Percentiles rank a stretch among this genome's conserved stretches.
phyloP scores from a whole-genome alignment of 306 rosid genomes.

The Abrus pulchellus region DNA sequence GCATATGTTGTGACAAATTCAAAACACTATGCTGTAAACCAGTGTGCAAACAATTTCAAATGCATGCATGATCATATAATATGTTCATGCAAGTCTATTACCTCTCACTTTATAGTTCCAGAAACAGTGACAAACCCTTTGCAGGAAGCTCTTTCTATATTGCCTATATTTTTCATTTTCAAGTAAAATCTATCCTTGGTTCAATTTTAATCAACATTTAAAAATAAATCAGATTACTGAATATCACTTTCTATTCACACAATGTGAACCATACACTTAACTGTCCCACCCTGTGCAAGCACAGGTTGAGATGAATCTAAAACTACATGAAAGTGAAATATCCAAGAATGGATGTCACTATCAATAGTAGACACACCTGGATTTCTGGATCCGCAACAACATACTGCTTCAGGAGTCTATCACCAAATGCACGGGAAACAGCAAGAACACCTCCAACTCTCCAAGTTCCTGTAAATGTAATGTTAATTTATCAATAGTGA shows the following conservation, averaged over 20 bases:
- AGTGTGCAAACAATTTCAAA: slow-evolving; percentile 23
- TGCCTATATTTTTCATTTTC: not conserved
- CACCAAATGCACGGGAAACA: slow-evolving; percentile 98
- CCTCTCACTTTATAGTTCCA: not conserved
- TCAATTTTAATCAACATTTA: not conserved
- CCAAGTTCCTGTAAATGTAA: slow-evolving; percentile 82
- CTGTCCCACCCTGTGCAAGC: not conserved
- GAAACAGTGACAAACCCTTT: slow-evolving; percentile 9
- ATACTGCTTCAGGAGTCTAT: slow-evolving; percentile 93
- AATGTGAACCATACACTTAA: slow-evolving; percentile 18
- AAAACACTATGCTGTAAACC: not conserved
- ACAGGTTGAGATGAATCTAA: not conserved
- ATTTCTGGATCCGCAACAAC: slow-evolving; percentile 99
- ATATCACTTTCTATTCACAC: not conserved
- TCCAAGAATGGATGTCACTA: slow-evolving; percentile 18
- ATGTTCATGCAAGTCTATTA: slow-evolving; percentile 1
- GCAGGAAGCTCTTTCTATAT: not conserved
- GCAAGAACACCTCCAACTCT: slow-evolving; percentile 99
- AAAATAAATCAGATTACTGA: not conserved
- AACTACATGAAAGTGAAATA: not conserved
- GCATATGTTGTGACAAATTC: slow-evolving; percentile 1
- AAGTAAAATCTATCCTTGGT: not conserved
- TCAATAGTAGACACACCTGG: slow-evolving; percentile 62
- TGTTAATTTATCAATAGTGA: slow-evolving; percentile 33
- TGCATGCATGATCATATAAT: not conserved